Percentiles rank a stretch among this genome's conserved stretches.
These are phyloP conservation scores for Cryptococcus sp. DNA, from an alignment of 1,284 basidiomycete genomes.

Conservation along the genomic window DNA sequence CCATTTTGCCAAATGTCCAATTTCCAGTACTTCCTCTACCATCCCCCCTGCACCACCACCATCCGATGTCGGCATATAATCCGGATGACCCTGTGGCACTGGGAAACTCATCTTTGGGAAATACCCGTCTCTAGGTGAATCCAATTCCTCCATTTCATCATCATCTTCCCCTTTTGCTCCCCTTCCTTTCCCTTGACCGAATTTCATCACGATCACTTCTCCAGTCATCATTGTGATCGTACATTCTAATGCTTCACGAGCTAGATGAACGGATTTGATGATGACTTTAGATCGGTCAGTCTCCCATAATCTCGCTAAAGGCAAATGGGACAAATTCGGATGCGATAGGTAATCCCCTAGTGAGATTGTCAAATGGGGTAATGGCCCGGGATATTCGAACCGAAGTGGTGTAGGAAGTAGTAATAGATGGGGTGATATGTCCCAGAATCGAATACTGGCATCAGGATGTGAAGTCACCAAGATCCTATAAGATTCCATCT, in stretches of 20 bases:
- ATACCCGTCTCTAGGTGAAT: slow-evolving; percentile 22
- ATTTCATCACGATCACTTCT: slow-evolving; percentile 61
- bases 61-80: neutral
- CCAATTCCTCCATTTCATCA: slow-evolving; percentile 26
- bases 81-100: neutral
- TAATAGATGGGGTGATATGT: slow-evolving; percentile 62
- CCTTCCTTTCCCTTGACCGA: slow-evolving; percentile 43
- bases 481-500: slow-evolving; percentile 61
- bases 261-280: slow-evolving; percentile 59
- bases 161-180: slow-evolving; percentile 17
- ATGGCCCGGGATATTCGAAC: slow-evolving; percentile 58
- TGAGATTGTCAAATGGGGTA: slow-evolving; percentile 63
- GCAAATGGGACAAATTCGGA: slow-evolving; percentile 35
- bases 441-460: slow-evolving; percentile 54
- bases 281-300: slow-evolving; percentile 37
- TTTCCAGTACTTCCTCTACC: slow-evolving; percentile 41
- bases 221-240: slow-evolving; percentile 61
- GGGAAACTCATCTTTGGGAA: slow-evolving; percentile 15
- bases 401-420: slow-evolving; percentile 50
- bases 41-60: slow-evolving; percentile 9
- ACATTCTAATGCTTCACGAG: slow-evolving; percentile 64
- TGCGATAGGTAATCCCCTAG: slow-evolving; percentile 51
- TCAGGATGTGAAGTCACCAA: slow-evolving; percentile 64
- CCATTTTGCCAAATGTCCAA: slow-evolving; percentile 47
- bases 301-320: slow-evolving; percentile 40